Evolutionary conservation across 257 asterid genomes (phyloP).

Genomic region (Lycium ferocissimum): DNA sequence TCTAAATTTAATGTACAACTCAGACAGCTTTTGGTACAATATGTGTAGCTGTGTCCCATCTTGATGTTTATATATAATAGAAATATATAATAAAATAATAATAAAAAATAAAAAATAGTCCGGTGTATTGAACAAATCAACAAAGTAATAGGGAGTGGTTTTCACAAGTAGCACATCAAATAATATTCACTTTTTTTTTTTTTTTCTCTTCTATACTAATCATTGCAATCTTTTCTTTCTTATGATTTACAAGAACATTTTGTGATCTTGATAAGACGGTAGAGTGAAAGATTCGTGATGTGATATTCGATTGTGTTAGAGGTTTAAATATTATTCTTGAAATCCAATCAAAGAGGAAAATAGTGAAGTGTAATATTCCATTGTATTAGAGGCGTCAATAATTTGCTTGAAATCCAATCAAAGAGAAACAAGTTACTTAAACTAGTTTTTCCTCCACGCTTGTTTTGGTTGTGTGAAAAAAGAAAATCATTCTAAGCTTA

Average conservation of each 20-base stretch:
- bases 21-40: no score
- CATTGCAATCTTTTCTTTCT: not conserved
- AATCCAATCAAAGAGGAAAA: no score
- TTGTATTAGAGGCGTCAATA: not conserved
- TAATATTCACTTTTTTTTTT: not conserved
- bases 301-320: no score
- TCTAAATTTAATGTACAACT: no score
- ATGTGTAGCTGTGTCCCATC: no score
- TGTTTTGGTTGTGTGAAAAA: no score
- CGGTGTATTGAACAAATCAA: not conserved
- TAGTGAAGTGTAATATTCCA: not conserved
- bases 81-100: no score
- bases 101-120: no score
- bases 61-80: no score
- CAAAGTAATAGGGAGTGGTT: not conserved
- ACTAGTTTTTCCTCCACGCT: no score
- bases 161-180: not conserved
- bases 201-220: not conserved
- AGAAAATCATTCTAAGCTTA: no score
- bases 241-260: not conserved
- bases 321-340: no score
- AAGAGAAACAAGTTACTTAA: not conserved
- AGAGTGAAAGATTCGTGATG: not conserved
- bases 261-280: not conserved
- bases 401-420: constrained; percentile 11